A percentile compares a stretch with the other conserved stretches of the same genome.
These are phyloP conservation scores for Ustilago shanxiensis DNA, from an alignment of 1,284 basidiomycete species.

Conservation along the genomic window DNA sequence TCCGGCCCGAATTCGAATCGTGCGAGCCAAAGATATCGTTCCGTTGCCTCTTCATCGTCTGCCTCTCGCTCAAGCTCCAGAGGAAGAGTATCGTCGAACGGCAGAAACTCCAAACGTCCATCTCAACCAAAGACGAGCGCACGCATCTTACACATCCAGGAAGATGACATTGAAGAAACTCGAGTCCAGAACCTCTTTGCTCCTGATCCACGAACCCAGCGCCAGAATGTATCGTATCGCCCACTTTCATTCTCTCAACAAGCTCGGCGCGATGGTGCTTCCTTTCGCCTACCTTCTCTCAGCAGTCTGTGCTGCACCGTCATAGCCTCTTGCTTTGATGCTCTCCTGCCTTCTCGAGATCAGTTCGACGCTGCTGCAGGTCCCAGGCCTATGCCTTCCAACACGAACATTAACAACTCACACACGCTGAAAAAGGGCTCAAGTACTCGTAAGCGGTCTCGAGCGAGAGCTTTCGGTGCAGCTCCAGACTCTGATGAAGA, in stretches of 20 bases:
- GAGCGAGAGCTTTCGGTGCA: slow-evolving; percentile 34
- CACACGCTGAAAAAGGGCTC: slow-evolving; percentile 8
- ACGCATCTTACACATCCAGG: slow-evolving; percentile 31
- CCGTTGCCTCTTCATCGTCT: slow-evolving; percentile 12
- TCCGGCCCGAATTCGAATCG: slow-evolving; percentile 18
- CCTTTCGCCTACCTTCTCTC: slow-evolving; percentile 26
- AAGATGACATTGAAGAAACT: slow-evolving; percentile 38
- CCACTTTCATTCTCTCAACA: slow-evolving; percentile 23
- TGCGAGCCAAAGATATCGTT: slow-evolving; percentile 22
- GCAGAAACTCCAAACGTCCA: slow-evolving; percentile 8
- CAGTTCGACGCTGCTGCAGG: slow-evolving; percentile 28
- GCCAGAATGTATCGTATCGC: slow-evolving; percentile 35
- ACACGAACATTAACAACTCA: slow-evolving; percentile 8
- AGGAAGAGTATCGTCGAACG: background rate
- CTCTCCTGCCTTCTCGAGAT: slow-evolving; percentile 34
- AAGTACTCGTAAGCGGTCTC: slow-evolving; percentile 15
- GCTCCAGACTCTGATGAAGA: slow-evolving; percentile 37
- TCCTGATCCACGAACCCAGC: slow-evolving; percentile 22
- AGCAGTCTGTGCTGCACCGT: slow-evolving; percentile 24
- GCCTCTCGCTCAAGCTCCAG: background rate
- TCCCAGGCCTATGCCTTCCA: background rate
- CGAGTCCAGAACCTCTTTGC: slow-evolving; percentile 35
- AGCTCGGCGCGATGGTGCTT: slow-evolving; percentile 23
- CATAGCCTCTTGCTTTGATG: slow-evolving; percentile 34
- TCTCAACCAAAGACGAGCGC: slow-evolving; percentile 29